Evolutionary conservation across 2,329 filamentous ascomycete genomes (phyloP).

Genomic region (Cordyceps fumosorosea): DNA sequence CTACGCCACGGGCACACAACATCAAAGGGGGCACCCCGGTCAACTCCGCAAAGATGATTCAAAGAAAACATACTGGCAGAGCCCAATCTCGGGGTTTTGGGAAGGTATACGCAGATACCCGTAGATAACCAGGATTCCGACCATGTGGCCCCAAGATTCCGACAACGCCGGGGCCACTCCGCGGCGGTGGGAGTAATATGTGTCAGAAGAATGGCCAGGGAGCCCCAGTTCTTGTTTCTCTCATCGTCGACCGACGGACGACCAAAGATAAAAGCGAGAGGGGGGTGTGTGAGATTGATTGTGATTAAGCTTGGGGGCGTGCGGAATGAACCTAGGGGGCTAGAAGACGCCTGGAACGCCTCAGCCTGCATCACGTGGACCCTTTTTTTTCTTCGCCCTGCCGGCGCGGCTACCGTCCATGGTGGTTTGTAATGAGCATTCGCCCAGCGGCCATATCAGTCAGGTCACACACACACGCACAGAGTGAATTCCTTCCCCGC

Average conservation of each 20-base stretch:
- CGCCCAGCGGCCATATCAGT: neutral
- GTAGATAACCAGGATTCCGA: neutral
- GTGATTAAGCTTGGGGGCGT: neutral
- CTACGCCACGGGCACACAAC: neutral
- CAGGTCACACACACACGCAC: neutral
- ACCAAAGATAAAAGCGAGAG: neutral
- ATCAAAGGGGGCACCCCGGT: neutral
- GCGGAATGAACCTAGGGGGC: neutral
- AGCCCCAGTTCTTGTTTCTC: neutral
- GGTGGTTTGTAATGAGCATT: slow-evolving; percentile 5
- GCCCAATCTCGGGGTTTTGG: neutral
- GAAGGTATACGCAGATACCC: too few relatives aligned
- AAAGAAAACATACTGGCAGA: neutral
- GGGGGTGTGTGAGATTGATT: slow-evolving; percentile 6
- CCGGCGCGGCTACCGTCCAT: neutral
- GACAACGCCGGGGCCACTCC: neutral
- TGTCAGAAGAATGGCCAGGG: slow-evolving; percentile 5
- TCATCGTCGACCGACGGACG: neutral
- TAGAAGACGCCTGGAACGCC: slow-evolving; percentile 13
- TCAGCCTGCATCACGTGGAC: slow-evolving; percentile 2
- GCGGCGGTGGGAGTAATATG: slow-evolving; percentile 6
- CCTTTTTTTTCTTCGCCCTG: neutral
- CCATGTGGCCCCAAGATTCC: slow-evolving; percentile 1
- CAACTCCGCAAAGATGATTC: neutral
- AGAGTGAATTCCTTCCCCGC: neutral